Base-by-base conservation (phyloP, 2,329 filamentous ascomycete species). In the Diaporthe velutina region DNA sequence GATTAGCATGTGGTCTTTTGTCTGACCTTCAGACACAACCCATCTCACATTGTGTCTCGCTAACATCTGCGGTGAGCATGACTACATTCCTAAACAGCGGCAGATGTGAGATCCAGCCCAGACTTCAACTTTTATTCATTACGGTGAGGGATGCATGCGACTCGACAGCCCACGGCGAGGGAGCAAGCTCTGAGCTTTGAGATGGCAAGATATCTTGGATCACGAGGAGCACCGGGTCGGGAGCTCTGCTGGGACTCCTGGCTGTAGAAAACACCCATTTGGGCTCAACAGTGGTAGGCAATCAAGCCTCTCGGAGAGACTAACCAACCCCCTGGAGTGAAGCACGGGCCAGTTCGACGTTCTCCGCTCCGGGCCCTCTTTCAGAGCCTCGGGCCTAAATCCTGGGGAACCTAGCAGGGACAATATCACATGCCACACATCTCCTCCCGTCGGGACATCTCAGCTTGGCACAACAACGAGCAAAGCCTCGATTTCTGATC, bases 381-480 rank as follows among this genome's bases (percentile, higher is more conserved):
- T 19, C 55, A 35, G 57, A 64, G 57, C 70, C 57, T 72, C 70
- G 70, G 70, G 70, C 70, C 38, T 35, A 33, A 71, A 58, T 71
- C 28, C 40, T 54, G 57, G 58, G 30, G 54, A 33, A 55, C 54
- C 52, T 50, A 52, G 52, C 38, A 45, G 67, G 67, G 45, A 72
- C 57, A 54, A 35, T 64, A 71, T 72, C 70, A 72, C 70, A 72
- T 72, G 70, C 70, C 45, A n/a, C 66, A 33, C n/a, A 55, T 35
- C 25, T 52, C 50, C 52, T 57, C 33, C 50, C 70, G 30, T 72
- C 70, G 57, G 70, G 13, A 72, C 70, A 64, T 54, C 70, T 48
- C 70, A 71, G 17, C 42, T 42, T 61, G 74, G 71, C 74, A 64
- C 73, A 33, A 76, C 71, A 68, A 10, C 60, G 28, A 66, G 13